phyloP scores from a whole-genome alignment of 352 stramenopile genomes.

The Elongisporangium anandrum region DNA sequence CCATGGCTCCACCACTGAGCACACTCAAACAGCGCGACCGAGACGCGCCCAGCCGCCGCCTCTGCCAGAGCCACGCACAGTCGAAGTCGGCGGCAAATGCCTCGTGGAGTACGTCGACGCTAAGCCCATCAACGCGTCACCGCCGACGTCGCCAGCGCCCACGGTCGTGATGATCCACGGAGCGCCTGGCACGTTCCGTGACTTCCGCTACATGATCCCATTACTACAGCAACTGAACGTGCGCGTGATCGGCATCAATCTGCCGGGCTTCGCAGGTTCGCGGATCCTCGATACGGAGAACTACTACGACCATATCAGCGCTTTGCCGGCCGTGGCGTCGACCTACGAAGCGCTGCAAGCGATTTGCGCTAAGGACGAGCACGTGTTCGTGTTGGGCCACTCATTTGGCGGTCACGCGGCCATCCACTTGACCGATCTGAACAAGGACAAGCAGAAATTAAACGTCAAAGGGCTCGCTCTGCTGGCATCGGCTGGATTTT shows the following conservation, averaged over 20 bases:
- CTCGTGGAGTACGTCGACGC: constrained; percentile 43
- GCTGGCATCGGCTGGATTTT: constrained; percentile 38
- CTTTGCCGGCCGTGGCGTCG: constrained; percentile 24
- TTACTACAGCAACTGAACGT: constrained; percentile 29
- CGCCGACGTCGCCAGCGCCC: constrained; percentile 1
- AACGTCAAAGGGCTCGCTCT: constrained; percentile 40
- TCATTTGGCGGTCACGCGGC: constrained; percentile 62
- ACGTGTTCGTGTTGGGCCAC: constrained; percentile 57
- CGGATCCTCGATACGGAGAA: constrained; percentile 28
- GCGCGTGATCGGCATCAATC: constrained; percentile 55
- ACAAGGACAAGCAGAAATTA: constrained; percentile 22
- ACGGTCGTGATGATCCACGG: constrained; percentile 68
- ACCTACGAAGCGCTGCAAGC: constrained; percentile 35
- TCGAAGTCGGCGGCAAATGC: constrained; percentile 36
- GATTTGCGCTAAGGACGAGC: constrained; percentile 21
- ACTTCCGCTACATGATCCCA: constrained; percentile 66
- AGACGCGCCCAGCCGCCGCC: constrained; percentile 7
- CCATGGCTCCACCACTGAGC: no score
- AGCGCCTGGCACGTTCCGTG: constrained; percentile 50
- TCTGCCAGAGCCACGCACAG: constrained; percentile 20
- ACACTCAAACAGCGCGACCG: no score
- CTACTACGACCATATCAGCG: constrained; percentile 37
- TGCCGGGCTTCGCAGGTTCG: constrained; percentile 55
- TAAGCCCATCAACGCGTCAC: constrained; percentile 4
- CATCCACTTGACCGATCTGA: constrained; percentile 40